Evolutionary conservation across 2,329 filamentous ascomycete species (phyloP).

Genomic region (Albifimbria verrucaria): DNA sequence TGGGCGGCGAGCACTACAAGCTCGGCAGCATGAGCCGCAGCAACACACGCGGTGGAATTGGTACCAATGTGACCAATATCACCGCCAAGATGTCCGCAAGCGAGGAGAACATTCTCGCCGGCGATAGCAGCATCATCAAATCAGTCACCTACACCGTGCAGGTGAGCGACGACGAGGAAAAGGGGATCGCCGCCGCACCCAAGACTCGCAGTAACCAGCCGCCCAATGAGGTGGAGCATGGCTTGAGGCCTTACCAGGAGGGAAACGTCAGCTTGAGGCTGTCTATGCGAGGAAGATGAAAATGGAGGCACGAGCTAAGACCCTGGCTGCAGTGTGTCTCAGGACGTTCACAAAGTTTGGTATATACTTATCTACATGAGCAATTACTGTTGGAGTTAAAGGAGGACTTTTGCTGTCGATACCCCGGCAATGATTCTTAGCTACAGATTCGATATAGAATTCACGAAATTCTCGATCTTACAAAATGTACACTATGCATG

Average conservation of each 20-base stretch:
- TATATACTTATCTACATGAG: neutral
- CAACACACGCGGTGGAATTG: constrained; percentile 26
- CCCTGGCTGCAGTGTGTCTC: neutral
- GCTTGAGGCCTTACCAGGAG: too few relatives aligned
- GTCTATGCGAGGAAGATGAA: too few relatives aligned
- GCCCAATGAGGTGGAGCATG: too few relatives aligned
- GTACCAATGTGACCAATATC: constrained; percentile 20
- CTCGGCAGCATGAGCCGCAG: constrained; percentile 32
- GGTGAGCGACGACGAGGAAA: constrained; percentile 26
- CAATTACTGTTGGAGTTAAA: neutral
- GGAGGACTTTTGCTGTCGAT: neutral
- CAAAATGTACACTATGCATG: too few relatives aligned
- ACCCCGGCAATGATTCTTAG: neutral
- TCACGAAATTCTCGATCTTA: neutral
- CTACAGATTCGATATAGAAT: neutral
- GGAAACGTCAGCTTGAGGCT: too few relatives aligned
- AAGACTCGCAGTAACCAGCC: too few relatives aligned
- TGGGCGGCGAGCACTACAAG: constrained; percentile 31
- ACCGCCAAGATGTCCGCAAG: constrained; percentile 22
- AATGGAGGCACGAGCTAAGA: neutral
- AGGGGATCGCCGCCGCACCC: neutral
- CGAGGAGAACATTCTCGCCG: constrained; percentile 36
- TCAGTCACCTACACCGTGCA: constrained; percentile 39
- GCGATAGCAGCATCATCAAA: constrained; percentile 35
- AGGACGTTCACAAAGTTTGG: neutral